phyloP scores from a whole-genome alignment of 768 basidiomycete genomes.

The Amanita inopinata region DNA sequence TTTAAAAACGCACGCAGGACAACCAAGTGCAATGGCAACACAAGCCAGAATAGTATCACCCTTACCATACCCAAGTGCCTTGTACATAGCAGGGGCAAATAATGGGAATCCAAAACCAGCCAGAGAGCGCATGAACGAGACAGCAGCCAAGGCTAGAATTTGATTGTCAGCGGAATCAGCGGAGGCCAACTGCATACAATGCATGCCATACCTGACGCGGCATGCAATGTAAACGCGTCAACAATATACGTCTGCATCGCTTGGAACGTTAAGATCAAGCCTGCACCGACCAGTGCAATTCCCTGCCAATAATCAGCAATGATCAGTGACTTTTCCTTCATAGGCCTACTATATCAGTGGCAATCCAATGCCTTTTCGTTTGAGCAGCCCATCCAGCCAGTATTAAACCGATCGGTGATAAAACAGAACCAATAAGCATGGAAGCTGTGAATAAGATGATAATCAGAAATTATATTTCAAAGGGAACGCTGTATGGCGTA shows the following conservation, averaged over 20 bases:
- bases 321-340: constrained; percentile 4
- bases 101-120: constrained; percentile 71
- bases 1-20: constrained; percentile 25
- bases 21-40: constrained; percentile 45
- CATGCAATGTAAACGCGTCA: constrained; percentile 55
- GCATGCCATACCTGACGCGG: constrained; percentile 46
- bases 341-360: constrained; percentile 47
- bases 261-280: constrained; percentile 51
- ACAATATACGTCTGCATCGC: constrained; percentile 59
- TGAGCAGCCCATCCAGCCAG: constrained; percentile 65
- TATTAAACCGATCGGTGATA: constrained; percentile 59
- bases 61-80: constrained; percentile 56
- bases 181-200: not conserved
- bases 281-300: constrained; percentile 44
- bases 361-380: constrained; percentile 55
- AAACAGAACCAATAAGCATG: constrained; percentile 47
- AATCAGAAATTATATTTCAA: not conserved
- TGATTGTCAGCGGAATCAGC: constrained; percentile 1
- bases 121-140: constrained; percentile 49
- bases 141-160: constrained; percentile 49
- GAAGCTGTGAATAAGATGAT: constrained; percentile 28
- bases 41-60: constrained; percentile 58
- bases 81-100: constrained; percentile 66
- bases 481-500: constrained; percentile 16
- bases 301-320: constrained; percentile 28